Evolutionary conservation across 257 asterid genomes (phyloP), one percentile per base, ranked within the genome.

Genomic region (Asclepias syriaca): DNA sequence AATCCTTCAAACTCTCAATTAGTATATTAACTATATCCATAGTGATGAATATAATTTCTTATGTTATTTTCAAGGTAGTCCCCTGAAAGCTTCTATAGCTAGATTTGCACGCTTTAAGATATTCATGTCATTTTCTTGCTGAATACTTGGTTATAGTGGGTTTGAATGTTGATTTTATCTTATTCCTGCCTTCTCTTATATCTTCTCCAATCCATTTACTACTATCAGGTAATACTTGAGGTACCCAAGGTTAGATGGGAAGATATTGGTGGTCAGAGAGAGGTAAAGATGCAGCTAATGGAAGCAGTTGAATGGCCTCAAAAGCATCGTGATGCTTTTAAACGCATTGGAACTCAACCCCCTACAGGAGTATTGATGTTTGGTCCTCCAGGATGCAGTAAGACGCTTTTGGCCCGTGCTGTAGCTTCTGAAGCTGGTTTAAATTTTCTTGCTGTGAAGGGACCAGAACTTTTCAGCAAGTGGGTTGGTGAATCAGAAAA

Each of bases 401-500:
- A 95, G 84, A 95, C 98, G 58, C 90, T 92, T 53, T 81, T 95
- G 82, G 99, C 99, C 18, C 96, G 98, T 74, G 98, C 97, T 13
- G 97, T 95, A 60, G 98, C 97, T 84, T 92, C 98, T 50, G 96
- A 92, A 84, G 95, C 98, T 43, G 88, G 96, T 66, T 76, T 92
- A 83, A 95, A 92, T 83, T 95, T 95, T 81, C 95, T 92, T 80
- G 96, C 98, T 1, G 94, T 95, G 4, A 92, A 92, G 83, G 99
- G 99, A 75, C 99, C 97, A 18, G 94, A 95, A 82, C 96, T 95
- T 81, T 95, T 88, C 82, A 92, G 95, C 86, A 95, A 90, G 81
- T 90, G 97, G 96, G 99, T 95, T 70, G 99, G 99, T 51, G 99
- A 95, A 84, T 92, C 99, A 58, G 99, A 95, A 75, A 95, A 95